A percentile compares a stretch with the other conserved stretches of the same genome.
Conservation (phyloP, 75 land plant species). For the Sequoia sempervirens region DNA sequence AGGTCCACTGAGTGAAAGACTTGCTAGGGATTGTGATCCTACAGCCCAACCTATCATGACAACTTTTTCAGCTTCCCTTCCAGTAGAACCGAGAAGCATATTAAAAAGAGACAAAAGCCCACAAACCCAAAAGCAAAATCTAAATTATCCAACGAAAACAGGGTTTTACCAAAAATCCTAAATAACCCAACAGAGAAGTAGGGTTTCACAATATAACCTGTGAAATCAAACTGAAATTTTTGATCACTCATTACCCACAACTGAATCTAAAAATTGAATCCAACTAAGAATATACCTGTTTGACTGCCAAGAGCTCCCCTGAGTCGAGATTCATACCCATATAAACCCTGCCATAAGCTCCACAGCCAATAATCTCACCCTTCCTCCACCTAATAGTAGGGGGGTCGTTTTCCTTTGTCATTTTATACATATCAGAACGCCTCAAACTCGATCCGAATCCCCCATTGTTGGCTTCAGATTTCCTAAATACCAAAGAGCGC, state of each 20-base stretch:
- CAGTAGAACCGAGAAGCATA: neutral
- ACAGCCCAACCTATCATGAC: neutral
- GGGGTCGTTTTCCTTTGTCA: conserved; percentile 4
- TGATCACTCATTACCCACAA: neutral
- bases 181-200: neutral
- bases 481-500: conserved; percentile 47
- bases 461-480: conserved; percentile 11
- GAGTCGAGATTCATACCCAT: conserved; percentile 99
- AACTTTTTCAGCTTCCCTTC: neutral
- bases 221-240: neutral
- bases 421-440: conserved; percentile 35
- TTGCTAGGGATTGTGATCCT: neutral
- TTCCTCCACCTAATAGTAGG: conserved; percentile 84
- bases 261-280: neutral
- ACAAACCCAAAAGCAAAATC: neutral
- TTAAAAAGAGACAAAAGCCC: neutral
- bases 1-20: neutral
- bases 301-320: conserved; percentile 93
- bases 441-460: conserved; percentile 2
- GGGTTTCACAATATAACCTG: neutral
- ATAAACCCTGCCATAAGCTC: conserved; percentile 93
- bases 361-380: conserved; percentile 91
- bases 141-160: neutral
- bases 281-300: conserved; percentile 54
- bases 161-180: neutral